Base-by-base conservation (phyloP, 495 filamentous ascomycete genomes). In the Pseudevernia furfuracea region DNA sequence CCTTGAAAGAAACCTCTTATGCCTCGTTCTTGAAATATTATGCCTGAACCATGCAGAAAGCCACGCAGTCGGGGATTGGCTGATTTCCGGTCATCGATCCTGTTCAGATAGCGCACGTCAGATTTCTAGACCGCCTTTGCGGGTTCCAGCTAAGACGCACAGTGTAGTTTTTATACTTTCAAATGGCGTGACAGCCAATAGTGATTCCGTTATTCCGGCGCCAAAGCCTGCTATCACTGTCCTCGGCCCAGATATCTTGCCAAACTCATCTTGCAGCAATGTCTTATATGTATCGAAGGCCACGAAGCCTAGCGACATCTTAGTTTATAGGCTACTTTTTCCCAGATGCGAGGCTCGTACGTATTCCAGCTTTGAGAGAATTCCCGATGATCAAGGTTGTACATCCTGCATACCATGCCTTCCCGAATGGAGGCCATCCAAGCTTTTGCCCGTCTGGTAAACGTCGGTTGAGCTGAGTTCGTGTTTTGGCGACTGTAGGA, bases 141-240 rank as follows among this genome's bases (percentile, higher is more conserved):
- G 36, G 25, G 15, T 12, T 56, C 30, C 9, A 10, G n/a, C 8
- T 30, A 7, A 19, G 28, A 72, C 81, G 49, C 68, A 91, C 87
- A 97, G 73, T 67, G 90, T 91, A 38, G 94, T 98, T 78, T 98
- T 98, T 74, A 98, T 97, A 73, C 89, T 94, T 77, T 98, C 94
- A 69, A 96, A 97, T 0, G 94, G 94, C 5, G 94, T 98, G 41
- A 98, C 94, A 11, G 94, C 94, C 2, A 98, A 75, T 34, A 97
- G 75, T 4, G 91, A 96, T 76, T 98, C 94, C 0, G 91, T 97
- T 66, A 94, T 88, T 23, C 94, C 94, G 32, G 94, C 94, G 61
- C 93, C 91, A 74, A 98, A 96, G 10, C 94, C 94, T 43, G 92
- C 92, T 64, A 97, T 82, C 14, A 97, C 94, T 14, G 91, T 97